phyloP scores from a whole-genome alignment of 805 yeast species.

The Saccharomycopsis sp. region DNA sequence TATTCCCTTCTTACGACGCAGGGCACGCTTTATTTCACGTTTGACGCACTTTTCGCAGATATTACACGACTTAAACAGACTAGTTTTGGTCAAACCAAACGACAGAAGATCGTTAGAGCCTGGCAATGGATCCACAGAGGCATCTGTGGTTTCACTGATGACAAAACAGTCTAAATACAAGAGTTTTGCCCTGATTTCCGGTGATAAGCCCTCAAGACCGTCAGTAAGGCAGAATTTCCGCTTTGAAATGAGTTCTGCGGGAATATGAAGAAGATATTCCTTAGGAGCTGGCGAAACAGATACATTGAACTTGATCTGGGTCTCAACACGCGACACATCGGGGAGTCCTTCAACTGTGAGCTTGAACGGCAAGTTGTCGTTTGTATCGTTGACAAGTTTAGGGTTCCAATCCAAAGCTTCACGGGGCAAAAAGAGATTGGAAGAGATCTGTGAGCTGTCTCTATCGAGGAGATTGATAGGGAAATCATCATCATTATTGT shows the following conservation, averaged over 20 bases:
- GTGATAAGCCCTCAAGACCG: conserved; percentile 29
- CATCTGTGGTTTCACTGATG: conserved; percentile 37
- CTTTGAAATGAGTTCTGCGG: conserved; percentile 35
- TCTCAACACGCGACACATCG: conserved; percentile 82
- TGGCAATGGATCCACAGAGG: too few relatives aligned
- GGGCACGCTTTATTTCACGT: conserved; percentile 90
- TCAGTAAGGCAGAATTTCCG: conserved; percentile 29
- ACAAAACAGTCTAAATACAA: conserved; percentile 74
- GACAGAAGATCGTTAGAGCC: not conserved
- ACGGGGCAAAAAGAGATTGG: conserved; percentile 15
- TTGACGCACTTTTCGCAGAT: conserved; percentile 87
- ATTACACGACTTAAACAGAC: conserved; percentile 43
- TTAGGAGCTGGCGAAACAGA: conserved; percentile 70
- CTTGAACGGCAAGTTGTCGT: conserved; percentile 34
- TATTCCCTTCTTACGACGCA: conserved; percentile 79
- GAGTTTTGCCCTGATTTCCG: conserved; percentile 44
- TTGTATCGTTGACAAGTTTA: not conserved
- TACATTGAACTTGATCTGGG: conserved; percentile 79
- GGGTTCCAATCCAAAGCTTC: conserved; percentile 18
- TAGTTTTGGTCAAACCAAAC: conserved; percentile 9
- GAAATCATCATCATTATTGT: not conserved
- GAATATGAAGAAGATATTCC: conserved; percentile 67
- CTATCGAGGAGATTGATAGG: not conserved
- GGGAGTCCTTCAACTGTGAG: conserved; percentile 62
- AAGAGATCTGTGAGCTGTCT: conserved; percentile 1